Evolutionary conservation across 768 basidiomycete genomes (phyloP).

Genomic region (Mycena metata): DNA sequence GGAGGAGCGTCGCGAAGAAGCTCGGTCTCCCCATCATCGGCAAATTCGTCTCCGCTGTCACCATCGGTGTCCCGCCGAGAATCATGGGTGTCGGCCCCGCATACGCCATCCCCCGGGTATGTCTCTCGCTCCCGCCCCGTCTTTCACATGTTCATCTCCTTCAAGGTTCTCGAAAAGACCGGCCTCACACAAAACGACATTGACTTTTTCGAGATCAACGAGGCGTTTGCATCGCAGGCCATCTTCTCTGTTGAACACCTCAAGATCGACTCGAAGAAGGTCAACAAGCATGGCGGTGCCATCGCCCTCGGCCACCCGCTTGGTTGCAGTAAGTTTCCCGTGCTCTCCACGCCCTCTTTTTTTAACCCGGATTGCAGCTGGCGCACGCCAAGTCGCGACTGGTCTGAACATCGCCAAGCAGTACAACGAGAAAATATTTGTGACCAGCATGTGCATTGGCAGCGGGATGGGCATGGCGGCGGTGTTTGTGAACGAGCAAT

Average conservation of each 20-base stretch:
- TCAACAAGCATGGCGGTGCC: constrained; percentile 90
- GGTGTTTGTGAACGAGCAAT: constrained; percentile 89
- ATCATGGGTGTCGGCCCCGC: constrained; percentile 96
- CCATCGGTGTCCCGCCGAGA: constrained; percentile 86
- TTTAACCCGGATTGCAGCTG: constrained; percentile 59
- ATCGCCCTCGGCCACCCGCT: constrained; percentile 93
- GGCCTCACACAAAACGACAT: constrained; percentile 79
- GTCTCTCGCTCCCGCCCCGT: constrained; percentile 9
- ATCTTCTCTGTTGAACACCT: constrained; percentile 79
- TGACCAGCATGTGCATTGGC: constrained; percentile 94
- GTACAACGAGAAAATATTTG: constrained; percentile 81
- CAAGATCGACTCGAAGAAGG: constrained; percentile 80
- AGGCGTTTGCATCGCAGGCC: constrained; percentile 90
- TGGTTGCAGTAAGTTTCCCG: constrained; percentile 74
- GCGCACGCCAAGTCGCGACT: constrained; percentile 90
- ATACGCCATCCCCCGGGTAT: constrained; percentile 82
- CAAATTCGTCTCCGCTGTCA: constrained; percentile 81
- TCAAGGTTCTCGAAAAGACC: constrained; percentile 66
- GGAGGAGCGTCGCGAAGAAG: constrained; percentile 83
- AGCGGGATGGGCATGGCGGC: constrained; percentile 94
- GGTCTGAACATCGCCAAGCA: constrained; percentile 86
- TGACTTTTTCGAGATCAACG: constrained; percentile 94
- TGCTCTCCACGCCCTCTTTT: constrained; percentile 10
- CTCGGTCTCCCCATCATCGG: constrained; percentile 90
- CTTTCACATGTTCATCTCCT: constrained; percentile 16